These are phyloP conservation scores for Thelephora ganbajun DNA, from an alignment of 768 basidiomycete genomes.

Conservation along the genomic window DNA sequence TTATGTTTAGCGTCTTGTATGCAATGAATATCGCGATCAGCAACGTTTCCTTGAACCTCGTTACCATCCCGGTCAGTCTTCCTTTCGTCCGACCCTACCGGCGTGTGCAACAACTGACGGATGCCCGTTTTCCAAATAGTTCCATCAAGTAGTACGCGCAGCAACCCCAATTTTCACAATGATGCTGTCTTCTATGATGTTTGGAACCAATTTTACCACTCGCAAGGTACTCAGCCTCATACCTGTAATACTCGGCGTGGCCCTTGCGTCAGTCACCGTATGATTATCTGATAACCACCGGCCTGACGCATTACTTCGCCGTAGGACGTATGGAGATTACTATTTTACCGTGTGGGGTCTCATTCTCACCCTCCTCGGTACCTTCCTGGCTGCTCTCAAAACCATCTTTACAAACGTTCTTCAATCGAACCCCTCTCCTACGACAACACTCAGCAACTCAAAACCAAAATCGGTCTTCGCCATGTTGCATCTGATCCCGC, in stretches of 20 bases:
- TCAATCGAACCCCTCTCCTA: constrained; percentile 24
- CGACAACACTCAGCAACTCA: not conserved
- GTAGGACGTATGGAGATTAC: constrained; percentile 90
- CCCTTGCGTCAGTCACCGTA: constrained; percentile 57
- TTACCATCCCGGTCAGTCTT: constrained; percentile 72
- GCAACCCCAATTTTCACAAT: constrained; percentile 90
- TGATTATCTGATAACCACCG: not conserved
- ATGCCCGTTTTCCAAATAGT: constrained; percentile 30
- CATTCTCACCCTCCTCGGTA: constrained; percentile 78
- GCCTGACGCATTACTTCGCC: not conserved
- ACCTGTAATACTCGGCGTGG: constrained; percentile 84
- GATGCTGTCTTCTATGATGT: constrained; percentile 54
- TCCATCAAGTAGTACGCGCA: constrained; percentile 94
- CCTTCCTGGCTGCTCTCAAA: constrained; percentile 84
- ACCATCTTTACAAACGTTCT: constrained; percentile 83
- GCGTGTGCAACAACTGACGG: not conserved
- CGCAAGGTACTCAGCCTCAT: constrained; percentile 59
- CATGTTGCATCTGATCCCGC: constrained; percentile 9
- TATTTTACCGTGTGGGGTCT: constrained; percentile 81
- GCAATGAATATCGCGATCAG: constrained; percentile 91
- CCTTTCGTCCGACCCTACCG: not conserved
- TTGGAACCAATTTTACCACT: constrained; percentile 43
- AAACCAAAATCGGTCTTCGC: constrained; percentile 1
- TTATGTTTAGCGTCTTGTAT: constrained; percentile 81
- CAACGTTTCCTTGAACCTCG: constrained; percentile 78